Evolutionary conservation across 129 eudicot species (phyloP).

Genomic region (Tanacetum coccineum): DNA sequence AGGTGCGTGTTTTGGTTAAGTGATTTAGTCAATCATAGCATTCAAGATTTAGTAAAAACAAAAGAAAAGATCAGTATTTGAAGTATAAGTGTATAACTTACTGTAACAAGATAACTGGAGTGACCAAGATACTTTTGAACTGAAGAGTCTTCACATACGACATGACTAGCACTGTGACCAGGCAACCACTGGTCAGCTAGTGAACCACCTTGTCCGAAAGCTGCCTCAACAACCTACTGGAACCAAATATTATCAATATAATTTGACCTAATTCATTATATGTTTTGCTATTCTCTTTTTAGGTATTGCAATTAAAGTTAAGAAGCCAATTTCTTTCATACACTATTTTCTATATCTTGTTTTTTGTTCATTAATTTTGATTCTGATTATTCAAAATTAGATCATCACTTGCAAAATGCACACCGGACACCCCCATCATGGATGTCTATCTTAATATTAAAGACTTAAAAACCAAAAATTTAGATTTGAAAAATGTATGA

Average conservation of each 20-base stretch:
- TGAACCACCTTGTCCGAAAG: slow-evolving; percentile 58
- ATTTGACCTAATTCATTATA: not conserved
- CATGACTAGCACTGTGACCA: slow-evolving; percentile 69
- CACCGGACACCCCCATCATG: not conserved
- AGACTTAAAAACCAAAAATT: not conserved
- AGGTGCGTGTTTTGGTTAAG: not conserved
- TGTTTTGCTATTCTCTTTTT: not conserved
- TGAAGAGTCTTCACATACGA: slow-evolving; percentile 84
- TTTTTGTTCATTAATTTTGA: not conserved
- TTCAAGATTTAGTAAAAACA: not conserved
- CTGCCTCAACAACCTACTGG: slow-evolving; percentile 69
- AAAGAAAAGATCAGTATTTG: not conserved
- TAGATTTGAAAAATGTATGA: not conserved
- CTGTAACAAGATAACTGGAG: slow-evolving; percentile 73
- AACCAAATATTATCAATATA: slow-evolving; percentile 12
- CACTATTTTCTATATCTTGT: not conserved
- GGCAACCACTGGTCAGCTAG: slow-evolving; percentile 63
- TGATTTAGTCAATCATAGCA: not conserved
- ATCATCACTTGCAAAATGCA: not conserved
- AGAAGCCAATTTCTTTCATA: slow-evolving; percentile 8
- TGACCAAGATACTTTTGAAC: slow-evolving; percentile 73
- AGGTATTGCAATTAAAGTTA: not conserved
- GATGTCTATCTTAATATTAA: not conserved
- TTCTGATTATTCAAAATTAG: not conserved
- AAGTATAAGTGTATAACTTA: slow-evolving; percentile 32